Evolutionary conservation across 2,329 filamentous ascomycete species (phyloP).

Genomic region (Curvularia hawaiiensis): DNA sequence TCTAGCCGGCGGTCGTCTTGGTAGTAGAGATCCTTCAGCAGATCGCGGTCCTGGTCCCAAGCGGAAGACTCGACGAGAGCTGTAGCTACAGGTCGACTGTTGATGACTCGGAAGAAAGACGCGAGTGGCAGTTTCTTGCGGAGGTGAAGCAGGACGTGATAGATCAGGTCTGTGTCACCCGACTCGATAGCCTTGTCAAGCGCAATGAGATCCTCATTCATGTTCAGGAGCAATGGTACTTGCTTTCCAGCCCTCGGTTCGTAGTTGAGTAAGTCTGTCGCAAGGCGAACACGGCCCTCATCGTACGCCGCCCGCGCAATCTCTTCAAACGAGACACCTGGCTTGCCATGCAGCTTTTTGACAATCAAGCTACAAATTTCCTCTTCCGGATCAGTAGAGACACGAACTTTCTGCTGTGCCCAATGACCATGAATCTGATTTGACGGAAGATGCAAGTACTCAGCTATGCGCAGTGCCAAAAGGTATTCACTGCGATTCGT

Average conservation of each 20-base stretch:
- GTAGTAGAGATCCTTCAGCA: conserved; percentile 96
- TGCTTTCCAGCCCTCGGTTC: conserved; percentile 95
- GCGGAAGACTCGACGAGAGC: conserved; percentile 89
- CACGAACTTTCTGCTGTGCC: conserved; percentile 91
- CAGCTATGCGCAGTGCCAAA: conserved; percentile 84
- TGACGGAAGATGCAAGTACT: conserved; percentile 83
- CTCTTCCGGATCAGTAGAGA: conserved; percentile 84
- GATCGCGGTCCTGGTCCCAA: conserved; percentile 73
- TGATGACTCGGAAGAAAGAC: conserved; percentile 91
- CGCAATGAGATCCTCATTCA: conserved; percentile 95
- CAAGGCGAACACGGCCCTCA: conserved; percentile 86
- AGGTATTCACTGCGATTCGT: conserved; percentile 91
- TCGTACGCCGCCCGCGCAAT: conserved; percentile 94
- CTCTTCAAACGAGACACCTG: conserved; percentile 92
- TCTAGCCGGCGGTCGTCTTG: conserved; percentile 92
- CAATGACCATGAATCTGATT: conserved; percentile 95
- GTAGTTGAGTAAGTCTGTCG: conserved; percentile 88
- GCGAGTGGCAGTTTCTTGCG: conserved; percentile 90
- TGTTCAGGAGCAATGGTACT: conserved; percentile 87
- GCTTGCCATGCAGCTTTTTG: conserved; percentile 82
- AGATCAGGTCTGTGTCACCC: conserved; percentile 91
- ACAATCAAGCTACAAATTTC: conserved; percentile 86
- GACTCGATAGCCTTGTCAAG: conserved; percentile 97
- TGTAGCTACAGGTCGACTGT: conserved; percentile 80
- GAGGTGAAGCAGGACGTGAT: conserved; percentile 83